Percentiles rank a stretch among this genome's conserved stretches.
These are phyloP conservation scores for Penicillium oxalicum DNA, from an alignment of 2,329 filamentous ascomycete species.

Conservation along the genomic window DNA sequence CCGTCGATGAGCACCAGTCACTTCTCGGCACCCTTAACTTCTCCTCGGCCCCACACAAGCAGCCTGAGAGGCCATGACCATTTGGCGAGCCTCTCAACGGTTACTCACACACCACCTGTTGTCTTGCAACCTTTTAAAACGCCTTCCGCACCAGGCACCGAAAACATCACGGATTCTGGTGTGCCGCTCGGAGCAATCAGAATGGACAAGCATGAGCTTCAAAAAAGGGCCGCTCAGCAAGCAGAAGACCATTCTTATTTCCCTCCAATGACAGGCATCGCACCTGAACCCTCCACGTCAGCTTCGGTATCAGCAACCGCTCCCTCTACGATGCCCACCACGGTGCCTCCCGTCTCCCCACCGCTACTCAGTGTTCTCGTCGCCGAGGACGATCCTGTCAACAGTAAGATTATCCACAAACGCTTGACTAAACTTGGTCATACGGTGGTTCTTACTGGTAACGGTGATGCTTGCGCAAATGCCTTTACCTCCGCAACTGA, in stretches of 20 bases:
- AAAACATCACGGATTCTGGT: constrained; percentile 30
- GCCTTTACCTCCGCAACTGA: constrained; percentile 59
- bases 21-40: background rate
- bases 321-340: constrained; percentile 9
- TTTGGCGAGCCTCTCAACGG: constrained; percentile 9
- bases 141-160: constrained; percentile 22
- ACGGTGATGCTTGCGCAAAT: constrained; percentile 77
- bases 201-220: constrained; percentile 20
- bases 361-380: constrained; percentile 54
- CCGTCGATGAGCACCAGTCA: constrained; percentile 4
- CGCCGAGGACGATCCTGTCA: constrained; percentile 85
- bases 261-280: constrained; percentile 4
- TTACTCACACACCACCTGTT: constrained; percentile 12
- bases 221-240: constrained; percentile 8
- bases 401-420: constrained; percentile 77
- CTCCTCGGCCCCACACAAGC: background rate
- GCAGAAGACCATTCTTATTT: constrained; percentile 14
- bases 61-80: constrained; percentile 9
- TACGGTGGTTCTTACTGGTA: constrained; percentile 64
- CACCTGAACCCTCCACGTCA: background rate
- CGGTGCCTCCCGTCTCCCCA: background rate
- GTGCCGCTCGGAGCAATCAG: constrained; percentile 28
- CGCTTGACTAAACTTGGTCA: constrained; percentile 72
- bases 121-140: constrained; percentile 17
- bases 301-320: constrained; percentile 1